Conservation (phyloP, 768 basidiomycete species). For the Cyclocybe cylindracea region DNA sequence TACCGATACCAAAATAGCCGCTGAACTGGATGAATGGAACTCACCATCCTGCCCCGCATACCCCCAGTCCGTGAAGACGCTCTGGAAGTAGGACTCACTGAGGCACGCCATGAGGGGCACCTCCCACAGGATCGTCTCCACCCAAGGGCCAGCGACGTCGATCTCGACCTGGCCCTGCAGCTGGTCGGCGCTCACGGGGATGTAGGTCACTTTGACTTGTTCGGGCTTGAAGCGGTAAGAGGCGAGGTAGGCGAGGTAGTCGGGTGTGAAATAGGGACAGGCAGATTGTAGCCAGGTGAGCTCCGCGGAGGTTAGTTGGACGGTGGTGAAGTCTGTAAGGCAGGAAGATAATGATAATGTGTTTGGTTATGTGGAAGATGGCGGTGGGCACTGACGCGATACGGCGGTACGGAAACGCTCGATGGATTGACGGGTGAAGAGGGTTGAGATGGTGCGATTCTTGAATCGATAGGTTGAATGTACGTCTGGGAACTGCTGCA, state of each 20-base stretch:
- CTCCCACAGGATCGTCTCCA: conserved; percentile 91
- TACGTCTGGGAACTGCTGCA: conserved; percentile 72
- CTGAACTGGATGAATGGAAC: background rate
- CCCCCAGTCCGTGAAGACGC: conserved; percentile 78
- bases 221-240: conserved; percentile 72
- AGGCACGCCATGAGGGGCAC: conserved; percentile 93
- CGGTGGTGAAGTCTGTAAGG: conserved; percentile 61
- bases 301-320: conserved; percentile 64
- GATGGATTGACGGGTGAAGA: conserved; percentile 68
- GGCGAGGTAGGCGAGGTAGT: conserved; percentile 79
- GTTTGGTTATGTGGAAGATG: conserved; percentile 1
- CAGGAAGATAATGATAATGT: conserved; percentile 4
- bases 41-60: conserved; percentile 81
- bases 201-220: conserved; percentile 68
- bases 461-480: conserved; percentile 79
- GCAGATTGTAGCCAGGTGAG: conserved; percentile 59
- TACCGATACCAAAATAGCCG: too few relatives aligned
- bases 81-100: conserved; percentile 85
- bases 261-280: conserved; percentile 73
- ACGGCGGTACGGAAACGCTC: conserved; percentile 58
- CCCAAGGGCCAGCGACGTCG: conserved; percentile 71
- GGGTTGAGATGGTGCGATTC: conserved; percentile 64
- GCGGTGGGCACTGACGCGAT: conserved; percentile 43
- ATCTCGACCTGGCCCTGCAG: conserved; percentile 70
- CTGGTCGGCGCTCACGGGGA: conserved; percentile 52